A percentile compares a stretch with the other conserved stretches of the same genome.
Evolutionary conservation across 352 stramenopile genomes (phyloP).

Genomic region (Nothophytophthora sp.): DNA sequence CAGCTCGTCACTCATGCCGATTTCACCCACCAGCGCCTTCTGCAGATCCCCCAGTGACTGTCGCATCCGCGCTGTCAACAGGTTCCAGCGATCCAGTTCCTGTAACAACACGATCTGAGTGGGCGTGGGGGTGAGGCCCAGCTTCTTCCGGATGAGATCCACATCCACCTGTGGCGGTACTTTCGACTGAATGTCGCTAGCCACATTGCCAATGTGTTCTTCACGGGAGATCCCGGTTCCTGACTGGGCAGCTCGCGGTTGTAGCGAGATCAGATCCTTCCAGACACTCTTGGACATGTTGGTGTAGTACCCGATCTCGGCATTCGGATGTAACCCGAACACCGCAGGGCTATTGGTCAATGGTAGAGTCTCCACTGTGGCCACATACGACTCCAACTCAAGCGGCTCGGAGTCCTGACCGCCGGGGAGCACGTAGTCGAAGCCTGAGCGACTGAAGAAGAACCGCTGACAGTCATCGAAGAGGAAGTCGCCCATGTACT

Average conservation of each 20-base stretch:
- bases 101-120: conserved; percentile 94
- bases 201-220: conserved; percentile 90
- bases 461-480: conserved; percentile 95
- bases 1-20: conserved; percentile 96
- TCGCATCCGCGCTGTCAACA: conserved; percentile 86
- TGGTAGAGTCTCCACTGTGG: conserved; percentile 89
- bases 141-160: conserved; percentile 82
- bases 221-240: conserved; percentile 89
- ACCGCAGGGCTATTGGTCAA: conserved; percentile 94
- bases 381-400: conserved; percentile 77
- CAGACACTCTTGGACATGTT: conserved; percentile 95
- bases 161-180: conserved; percentile 90
- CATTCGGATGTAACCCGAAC: conserved; percentile 96
- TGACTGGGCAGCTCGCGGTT: conserved; percentile 83
- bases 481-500: conserved; percentile 98
- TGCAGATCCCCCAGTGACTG: conserved; percentile 88
- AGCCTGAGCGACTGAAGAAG: conserved; percentile 93
- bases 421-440: conserved; percentile 89
- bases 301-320: conserved; percentile 96
- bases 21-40: conserved; percentile 93
- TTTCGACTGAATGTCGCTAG: conserved; percentile 91
- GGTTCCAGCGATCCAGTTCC: conserved; percentile 96
- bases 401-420: conserved; percentile 25
- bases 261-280: conserved; percentile 92
- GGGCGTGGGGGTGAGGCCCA: conserved; percentile 75